Conservation (phyloP, 2,329 filamentous ascomycete species). For the Knufia petricola region DNA sequence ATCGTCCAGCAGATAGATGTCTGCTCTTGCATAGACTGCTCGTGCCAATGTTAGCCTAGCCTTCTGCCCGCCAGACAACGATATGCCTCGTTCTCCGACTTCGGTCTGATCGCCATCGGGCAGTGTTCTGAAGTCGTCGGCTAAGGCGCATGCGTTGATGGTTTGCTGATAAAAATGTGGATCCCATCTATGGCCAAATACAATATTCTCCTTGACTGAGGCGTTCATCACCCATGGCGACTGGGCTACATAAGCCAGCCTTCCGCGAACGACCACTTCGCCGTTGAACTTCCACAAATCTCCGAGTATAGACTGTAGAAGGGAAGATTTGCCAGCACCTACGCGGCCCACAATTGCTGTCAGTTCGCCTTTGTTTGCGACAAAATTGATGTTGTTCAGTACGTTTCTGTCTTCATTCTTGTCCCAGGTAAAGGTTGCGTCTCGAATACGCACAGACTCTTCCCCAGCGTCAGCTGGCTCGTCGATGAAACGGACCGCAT, state of each 20-base stretch:
- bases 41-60: slow-evolving; percentile 83
- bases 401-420: slow-evolving; percentile 60
- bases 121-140: slow-evolving; percentile 82
- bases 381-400: slow-evolving; percentile 77
- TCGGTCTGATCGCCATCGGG: slow-evolving; percentile 95
- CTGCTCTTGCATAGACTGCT: slow-evolving; percentile 92
- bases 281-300: slow-evolving; percentile 86
- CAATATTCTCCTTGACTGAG: slow-evolving; percentile 90
- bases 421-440: slow-evolving; percentile 92
- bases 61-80: slow-evolving; percentile 90
- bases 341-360: slow-evolving; percentile 89
- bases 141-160: slow-evolving; percentile 77
- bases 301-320: slow-evolving; percentile 78
- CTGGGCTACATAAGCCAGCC: slow-evolving; percentile 84
- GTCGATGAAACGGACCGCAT: slow-evolving; percentile 61
- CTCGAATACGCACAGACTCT: slow-evolving; percentile 71
- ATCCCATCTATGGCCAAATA: slow-evolving; percentile 92
- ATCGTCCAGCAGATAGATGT: slow-evolving; percentile 90
- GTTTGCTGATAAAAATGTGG: slow-evolving; percentile 90
- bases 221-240: slow-evolving; percentile 97
- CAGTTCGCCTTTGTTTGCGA: slow-evolving; percentile 82
- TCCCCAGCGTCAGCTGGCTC: slow-evolving; percentile 68
- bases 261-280: slow-evolving; percentile 70
- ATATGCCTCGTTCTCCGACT: slow-evolving; percentile 93
- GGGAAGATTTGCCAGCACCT: slow-evolving; percentile 88